Conservation (phyloP, 768 basidiomycete genomes). For the Leccinum aurantiacum region DNA sequence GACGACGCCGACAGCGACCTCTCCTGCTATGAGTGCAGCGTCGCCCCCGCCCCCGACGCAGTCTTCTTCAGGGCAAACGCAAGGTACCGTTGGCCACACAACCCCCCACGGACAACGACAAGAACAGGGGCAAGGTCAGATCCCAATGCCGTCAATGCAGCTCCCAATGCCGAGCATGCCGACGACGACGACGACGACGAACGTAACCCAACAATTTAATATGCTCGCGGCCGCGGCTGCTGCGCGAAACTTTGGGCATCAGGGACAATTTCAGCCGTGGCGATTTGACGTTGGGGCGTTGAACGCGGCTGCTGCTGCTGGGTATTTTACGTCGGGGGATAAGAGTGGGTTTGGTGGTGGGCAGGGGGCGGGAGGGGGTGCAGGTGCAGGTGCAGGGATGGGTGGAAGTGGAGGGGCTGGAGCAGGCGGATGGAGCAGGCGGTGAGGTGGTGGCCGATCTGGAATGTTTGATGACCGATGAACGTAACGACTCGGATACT, state of each 20-base stretch:
- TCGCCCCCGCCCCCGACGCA: constrained; percentile 5
- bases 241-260: constrained; percentile 24
- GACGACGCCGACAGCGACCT: constrained; percentile 1
- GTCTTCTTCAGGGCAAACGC: neutral
- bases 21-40: neutral
- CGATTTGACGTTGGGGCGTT: constrained; percentile 14
- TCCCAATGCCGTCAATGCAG: neutral
- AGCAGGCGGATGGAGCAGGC: neutral
- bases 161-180: neutral
- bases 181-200: constrained; percentile 6
- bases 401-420: constrained; percentile 6
- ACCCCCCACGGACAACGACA: neutral
- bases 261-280: constrained; percentile 24
- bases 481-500: too few relatives aligned
- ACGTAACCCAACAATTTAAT: constrained; percentile 25
- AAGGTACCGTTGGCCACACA: neutral
- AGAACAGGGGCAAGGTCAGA: neutral
- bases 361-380: constrained; percentile 1
- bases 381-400: neutral
- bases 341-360: constrained; percentile 13
- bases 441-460: neutral
- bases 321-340: constrained; percentile 24
- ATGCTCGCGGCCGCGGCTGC: constrained; percentile 28
- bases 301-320: constrained; percentile 17
- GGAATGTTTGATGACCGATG: too few relatives aligned